Conservation (phyloP, 495 filamentous ascomycete genomes). For the Immersiella caudata region DNA sequence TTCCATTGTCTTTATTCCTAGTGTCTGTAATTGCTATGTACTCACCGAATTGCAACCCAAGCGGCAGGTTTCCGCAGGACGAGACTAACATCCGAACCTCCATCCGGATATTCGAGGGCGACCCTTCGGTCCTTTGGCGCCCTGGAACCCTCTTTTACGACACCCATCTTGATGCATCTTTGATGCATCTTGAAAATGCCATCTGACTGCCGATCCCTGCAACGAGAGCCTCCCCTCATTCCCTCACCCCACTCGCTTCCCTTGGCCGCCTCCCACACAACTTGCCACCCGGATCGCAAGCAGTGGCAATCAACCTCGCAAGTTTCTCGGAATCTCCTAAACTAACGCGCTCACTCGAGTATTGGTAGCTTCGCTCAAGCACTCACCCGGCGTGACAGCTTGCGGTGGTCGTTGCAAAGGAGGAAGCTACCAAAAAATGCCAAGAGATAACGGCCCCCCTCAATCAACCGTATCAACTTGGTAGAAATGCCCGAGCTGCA, state of each 20-base stretch:
- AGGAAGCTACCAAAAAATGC: background rate
- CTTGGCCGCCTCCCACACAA: background rate
- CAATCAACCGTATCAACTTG: too few relatives aligned
- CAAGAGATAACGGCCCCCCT: background rate
- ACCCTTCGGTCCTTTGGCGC: background rate
- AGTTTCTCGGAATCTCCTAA: background rate
- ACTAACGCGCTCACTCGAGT: background rate
- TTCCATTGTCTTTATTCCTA: background rate
- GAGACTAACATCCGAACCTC: background rate
- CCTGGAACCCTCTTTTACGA: background rate
- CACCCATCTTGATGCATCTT: background rate
- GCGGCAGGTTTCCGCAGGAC: background rate
- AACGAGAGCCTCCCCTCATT: background rate
- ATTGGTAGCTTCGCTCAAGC: background rate
- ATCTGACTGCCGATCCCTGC: background rate
- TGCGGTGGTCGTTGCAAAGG: background rate
- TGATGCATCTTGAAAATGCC: background rate
- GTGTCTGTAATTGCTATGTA: background rate
- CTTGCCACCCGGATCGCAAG: background rate
- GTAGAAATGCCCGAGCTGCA: conserved; percentile 1
- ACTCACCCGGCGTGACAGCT: background rate
- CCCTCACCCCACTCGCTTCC: background rate
- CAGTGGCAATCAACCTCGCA: background rate
- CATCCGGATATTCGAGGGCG: background rate
- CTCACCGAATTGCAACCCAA: background rate